Percentiles rank a stretch among this genome's conserved stretches.
Conservation (phyloP, 352 stramenopile species). For the Pythium coloratum region DNA sequence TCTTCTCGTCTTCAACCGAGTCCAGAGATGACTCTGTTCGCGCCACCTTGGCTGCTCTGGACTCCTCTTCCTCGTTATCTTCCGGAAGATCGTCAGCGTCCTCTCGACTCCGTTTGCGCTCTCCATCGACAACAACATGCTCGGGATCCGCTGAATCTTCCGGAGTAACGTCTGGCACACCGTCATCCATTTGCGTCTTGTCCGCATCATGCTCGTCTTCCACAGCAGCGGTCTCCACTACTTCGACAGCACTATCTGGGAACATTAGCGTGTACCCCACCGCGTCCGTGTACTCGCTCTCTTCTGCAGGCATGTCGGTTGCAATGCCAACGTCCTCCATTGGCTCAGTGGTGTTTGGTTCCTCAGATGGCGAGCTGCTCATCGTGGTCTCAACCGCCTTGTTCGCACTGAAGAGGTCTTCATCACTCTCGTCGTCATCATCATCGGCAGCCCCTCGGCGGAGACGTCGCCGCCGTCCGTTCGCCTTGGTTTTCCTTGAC, state of each 20-base stretch:
- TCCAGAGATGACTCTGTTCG: neutral
- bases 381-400: neutral
- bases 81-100: neutral
- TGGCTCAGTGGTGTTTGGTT: neutral
- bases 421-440: slow-evolving; percentile 21
- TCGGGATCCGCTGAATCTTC: neutral
- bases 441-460: slow-evolving; percentile 14
- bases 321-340: slow-evolving; percentile 9
- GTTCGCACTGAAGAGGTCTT: slow-evolving; percentile 15
- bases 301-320: neutral
- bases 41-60: neutral
- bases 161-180: neutral
- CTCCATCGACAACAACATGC: neutral
- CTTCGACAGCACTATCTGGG: slow-evolving; percentile 8
- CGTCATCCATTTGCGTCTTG: neutral
- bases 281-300: slow-evolving; percentile 4
- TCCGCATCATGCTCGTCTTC: neutral
- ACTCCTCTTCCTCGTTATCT: neutral
- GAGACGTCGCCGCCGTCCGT: slow-evolving; percentile 9
- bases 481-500: neutral
- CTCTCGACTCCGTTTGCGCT: slow-evolving; percentile 1
- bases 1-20: neutral
- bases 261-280: slow-evolving; percentile 13
- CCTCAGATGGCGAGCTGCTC: neutral
- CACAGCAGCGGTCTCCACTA: neutral